Percentiles rank a stretch among this genome's conserved stretches.
Conservation (phyloP, 78 protist species). For the Thecamonas trahens region DNA sequence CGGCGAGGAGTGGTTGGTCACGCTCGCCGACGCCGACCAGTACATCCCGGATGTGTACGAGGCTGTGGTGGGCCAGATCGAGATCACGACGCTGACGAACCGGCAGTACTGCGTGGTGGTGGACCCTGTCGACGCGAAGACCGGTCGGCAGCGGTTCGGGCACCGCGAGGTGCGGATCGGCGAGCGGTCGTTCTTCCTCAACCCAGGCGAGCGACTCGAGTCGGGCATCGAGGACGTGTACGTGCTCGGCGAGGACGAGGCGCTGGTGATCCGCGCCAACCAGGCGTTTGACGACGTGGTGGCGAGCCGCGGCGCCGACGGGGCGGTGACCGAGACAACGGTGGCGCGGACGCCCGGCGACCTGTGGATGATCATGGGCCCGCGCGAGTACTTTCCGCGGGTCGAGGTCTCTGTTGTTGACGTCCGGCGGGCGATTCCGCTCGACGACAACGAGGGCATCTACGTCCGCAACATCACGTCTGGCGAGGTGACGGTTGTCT, state of each 20-base stretch:
- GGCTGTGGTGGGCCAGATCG: slow-evolving; percentile 50
- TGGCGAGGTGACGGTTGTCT: slow-evolving; percentile 64
- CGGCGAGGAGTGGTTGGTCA: slow-evolving; percentile 83
- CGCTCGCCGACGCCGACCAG: slow-evolving; percentile 47
- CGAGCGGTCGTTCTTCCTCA: slow-evolving; percentile 72
- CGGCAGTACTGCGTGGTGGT: slow-evolving; percentile 83
- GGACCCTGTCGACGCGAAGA: slow-evolving; percentile 63
- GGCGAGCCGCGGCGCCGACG: background rate
- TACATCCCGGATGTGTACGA: slow-evolving; percentile 79
- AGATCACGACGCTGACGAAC: slow-evolving; percentile 60
- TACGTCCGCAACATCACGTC: slow-evolving; percentile 75
- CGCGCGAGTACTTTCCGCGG: slow-evolving; percentile 81
- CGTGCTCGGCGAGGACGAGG: slow-evolving; percentile 78
- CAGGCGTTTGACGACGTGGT: slow-evolving; percentile 49
- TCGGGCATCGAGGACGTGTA: slow-evolving; percentile 40
- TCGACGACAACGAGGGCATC: slow-evolving; percentile 88
- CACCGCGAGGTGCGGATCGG: slow-evolving; percentile 62
- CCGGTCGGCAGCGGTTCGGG: slow-evolving; percentile 60
- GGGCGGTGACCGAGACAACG: background rate
- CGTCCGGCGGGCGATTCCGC: slow-evolving; percentile 72
- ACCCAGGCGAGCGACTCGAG: slow-evolving; percentile 78
- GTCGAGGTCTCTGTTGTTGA: slow-evolving; percentile 69
- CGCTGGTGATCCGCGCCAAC: slow-evolving; percentile 64
- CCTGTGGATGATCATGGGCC: slow-evolving; percentile 87
- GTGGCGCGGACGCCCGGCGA: slow-evolving; percentile 73